These are phyloP conservation scores for Echinochloa phyllopogon DNA, from an alignment of 176 grass and related monocot species.

Conservation along the genomic window DNA sequence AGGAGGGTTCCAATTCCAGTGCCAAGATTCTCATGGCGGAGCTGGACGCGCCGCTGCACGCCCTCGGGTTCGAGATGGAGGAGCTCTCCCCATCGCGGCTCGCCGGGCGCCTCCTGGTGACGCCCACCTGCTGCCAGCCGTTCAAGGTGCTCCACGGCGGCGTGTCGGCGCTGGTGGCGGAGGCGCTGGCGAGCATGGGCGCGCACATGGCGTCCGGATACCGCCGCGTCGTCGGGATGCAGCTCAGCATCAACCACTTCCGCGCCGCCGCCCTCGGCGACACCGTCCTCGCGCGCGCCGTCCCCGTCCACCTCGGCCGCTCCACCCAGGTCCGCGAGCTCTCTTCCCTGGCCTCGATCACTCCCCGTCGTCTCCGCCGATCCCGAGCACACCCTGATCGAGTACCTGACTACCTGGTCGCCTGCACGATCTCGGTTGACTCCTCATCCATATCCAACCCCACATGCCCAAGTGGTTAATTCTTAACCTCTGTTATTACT, in stretches of 20 bases:
- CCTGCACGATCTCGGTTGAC: too few relatives aligned
- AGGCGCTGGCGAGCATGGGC: conserved; percentile 89
- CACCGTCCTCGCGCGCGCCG: conserved; percentile 68
- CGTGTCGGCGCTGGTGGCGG: conserved; percentile 77
- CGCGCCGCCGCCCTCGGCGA: conserved; percentile 66
- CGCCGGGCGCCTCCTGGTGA: conserved; percentile 64
- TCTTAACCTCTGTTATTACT: too few relatives aligned
- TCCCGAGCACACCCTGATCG: too few relatives aligned
- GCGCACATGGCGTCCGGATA: conserved; percentile 83
- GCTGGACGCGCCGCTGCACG: conserved; percentile 62
- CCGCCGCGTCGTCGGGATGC: conserved; percentile 75
- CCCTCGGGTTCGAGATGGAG: conserved; percentile 76
- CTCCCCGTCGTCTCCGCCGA: too few relatives aligned
- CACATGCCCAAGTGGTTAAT: too few relatives aligned
- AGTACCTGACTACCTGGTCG: too few relatives aligned
- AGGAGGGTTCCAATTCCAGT: background rate
- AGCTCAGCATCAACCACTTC: conserved; percentile 94
- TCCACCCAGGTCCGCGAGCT: conserved; percentile 59
- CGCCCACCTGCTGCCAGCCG: conserved; percentile 77
- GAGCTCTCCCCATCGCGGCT: conserved; percentile 54
- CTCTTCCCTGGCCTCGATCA: too few relatives aligned
- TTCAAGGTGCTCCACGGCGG: conserved; percentile 94
- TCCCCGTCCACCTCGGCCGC: conserved; percentile 66
- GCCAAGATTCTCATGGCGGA: conserved; percentile 41
- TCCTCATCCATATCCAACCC: too few relatives aligned